Evolutionary conservation across 768 basidiomycete species (phyloP).

Genomic region (Leccinum rimulosum): DNA sequence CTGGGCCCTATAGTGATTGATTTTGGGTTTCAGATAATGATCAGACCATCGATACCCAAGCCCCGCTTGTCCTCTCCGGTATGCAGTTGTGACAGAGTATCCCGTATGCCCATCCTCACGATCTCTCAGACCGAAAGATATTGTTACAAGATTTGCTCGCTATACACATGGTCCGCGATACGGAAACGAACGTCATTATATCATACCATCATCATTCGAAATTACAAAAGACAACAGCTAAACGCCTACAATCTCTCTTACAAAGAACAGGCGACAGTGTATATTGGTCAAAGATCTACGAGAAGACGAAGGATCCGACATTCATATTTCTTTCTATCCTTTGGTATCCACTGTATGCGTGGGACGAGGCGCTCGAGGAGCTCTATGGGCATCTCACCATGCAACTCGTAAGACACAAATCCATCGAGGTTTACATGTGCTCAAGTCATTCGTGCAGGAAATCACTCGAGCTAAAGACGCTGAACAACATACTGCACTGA

Average conservation of each 20-base stretch:
- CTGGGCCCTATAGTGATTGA: background rate
- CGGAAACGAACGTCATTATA: slow-evolving; percentile 30
- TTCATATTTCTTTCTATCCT: slow-evolving; percentile 40
- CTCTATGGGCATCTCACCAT: slow-evolving; percentile 50
- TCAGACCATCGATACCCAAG: slow-evolving; percentile 35
- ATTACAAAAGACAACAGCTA: slow-evolving; percentile 27
- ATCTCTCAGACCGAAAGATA: slow-evolving; percentile 15
- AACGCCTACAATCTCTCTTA: slow-evolving; percentile 28
- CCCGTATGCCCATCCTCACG: background rate
- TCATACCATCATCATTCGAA: slow-evolving; percentile 34
- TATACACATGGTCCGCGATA: slow-evolving; percentile 37
- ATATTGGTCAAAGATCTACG: slow-evolving; percentile 36
- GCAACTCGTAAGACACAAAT: slow-evolving; percentile 35
- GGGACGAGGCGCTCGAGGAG: slow-evolving; percentile 57
- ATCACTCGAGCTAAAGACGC: slow-evolving; percentile 28
- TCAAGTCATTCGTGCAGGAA: slow-evolving; percentile 37
- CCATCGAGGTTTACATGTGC: background rate
- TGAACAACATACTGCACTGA: slow-evolving; percentile 38
- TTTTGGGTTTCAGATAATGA: slow-evolving; percentile 12
- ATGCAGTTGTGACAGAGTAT: background rate
- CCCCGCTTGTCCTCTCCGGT: slow-evolving; percentile 28
- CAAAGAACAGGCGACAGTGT: slow-evolving; percentile 35
- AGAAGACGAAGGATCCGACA: slow-evolving; percentile 31
- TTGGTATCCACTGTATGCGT: slow-evolving; percentile 61
- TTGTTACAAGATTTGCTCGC: slow-evolving; percentile 38